phyloP scores from a whole-genome alignment of 805 yeast species.

The Osmozyma mogii region DNA sequence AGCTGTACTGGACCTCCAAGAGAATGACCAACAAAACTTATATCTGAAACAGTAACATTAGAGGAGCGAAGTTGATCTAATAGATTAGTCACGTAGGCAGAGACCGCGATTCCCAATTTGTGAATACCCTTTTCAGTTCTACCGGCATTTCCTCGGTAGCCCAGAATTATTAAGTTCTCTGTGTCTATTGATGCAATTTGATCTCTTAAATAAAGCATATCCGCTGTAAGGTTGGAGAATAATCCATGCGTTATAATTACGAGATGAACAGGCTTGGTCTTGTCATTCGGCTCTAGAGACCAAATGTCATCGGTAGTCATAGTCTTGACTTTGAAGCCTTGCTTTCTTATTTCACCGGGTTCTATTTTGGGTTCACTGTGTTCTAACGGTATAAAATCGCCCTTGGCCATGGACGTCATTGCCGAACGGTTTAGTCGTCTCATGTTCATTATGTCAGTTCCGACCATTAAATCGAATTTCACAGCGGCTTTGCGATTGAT shows the following conservation, averaged over 20 bases:
- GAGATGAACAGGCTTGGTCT: constrained; percentile 28
- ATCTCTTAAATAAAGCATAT: constrained; percentile 35
- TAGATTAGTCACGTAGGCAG: constrained; percentile 19
- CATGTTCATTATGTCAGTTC: constrained; percentile 26
- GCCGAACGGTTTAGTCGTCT: constrained; percentile 23
- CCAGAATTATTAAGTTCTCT: constrained; percentile 31
- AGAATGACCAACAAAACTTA: constrained; percentile 38
- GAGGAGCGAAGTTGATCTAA: constrained; percentile 13
- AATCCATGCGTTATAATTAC: constrained; percentile 38
- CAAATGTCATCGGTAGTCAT: constrained; percentile 26
- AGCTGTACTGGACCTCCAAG: constrained; percentile 37
- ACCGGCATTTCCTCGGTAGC: constrained; percentile 34
- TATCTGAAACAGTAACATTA: constrained; percentile 15
- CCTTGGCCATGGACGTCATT: constrained; percentile 8
- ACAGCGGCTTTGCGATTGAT: constrained; percentile 25
- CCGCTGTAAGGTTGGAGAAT: constrained; percentile 36
- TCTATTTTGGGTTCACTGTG: too few relatives aligned
- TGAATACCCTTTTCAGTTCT: constrained; percentile 34
- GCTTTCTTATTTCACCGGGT: too few relatives aligned
- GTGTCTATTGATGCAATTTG: constrained; percentile 13
- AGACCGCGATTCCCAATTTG: constrained; percentile 26
- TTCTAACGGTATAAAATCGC: constrained; percentile 9
- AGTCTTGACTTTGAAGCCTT: constrained; percentile 18
- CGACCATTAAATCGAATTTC: constrained; percentile 29
- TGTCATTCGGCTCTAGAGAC: constrained; percentile 15